Evolutionary conservation across 768 basidiomycete species (phyloP).

Genomic region (Tylopilus vinaceipallidus): DNA sequence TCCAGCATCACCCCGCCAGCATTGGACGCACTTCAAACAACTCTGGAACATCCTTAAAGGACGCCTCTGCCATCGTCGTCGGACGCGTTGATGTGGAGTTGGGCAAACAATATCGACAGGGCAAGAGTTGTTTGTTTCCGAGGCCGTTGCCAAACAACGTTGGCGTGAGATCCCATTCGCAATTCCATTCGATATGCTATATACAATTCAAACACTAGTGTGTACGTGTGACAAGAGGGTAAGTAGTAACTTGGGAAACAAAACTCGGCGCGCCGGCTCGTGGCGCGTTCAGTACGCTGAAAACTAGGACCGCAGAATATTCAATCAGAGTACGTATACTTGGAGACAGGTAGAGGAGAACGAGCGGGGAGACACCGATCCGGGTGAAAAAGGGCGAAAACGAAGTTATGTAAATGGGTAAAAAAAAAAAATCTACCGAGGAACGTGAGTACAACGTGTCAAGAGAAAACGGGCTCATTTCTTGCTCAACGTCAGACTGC

Average conservation of each 20-base stretch:
- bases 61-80: constrained; percentile 57
- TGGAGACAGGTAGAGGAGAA: constrained; percentile 1
- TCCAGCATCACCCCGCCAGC: not conserved
- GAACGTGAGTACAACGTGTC: not conserved
- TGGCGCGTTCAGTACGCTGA: not conserved
- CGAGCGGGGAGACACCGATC: constrained; percentile 18
- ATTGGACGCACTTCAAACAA: constrained; percentile 97
- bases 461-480: constrained; percentile 28
- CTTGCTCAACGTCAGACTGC: constrained; percentile 60
- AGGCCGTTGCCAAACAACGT: constrained; percentile 25
- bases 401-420: constrained; percentile 9
- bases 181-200: constrained; percentile 4
- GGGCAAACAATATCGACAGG: no score
- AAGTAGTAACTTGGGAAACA: constrained; percentile 10
- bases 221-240: constrained; percentile 10
- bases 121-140: constrained; percentile 21
- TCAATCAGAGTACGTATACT: constrained; percentile 8
- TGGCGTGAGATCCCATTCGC: constrained; percentile 9
- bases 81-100: constrained; percentile 5
- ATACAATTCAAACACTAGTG: constrained; percentile 18
- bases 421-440: constrained; percentile 1
- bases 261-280: constrained; percentile 2
- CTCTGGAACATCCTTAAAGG: constrained; percentile 93
- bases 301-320: constrained; percentile 11
- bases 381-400: not conserved